phyloP scores from a whole-genome alignment of 1,284 basidiomycete species.

The Pseudozyma flocculosa region DNA sequence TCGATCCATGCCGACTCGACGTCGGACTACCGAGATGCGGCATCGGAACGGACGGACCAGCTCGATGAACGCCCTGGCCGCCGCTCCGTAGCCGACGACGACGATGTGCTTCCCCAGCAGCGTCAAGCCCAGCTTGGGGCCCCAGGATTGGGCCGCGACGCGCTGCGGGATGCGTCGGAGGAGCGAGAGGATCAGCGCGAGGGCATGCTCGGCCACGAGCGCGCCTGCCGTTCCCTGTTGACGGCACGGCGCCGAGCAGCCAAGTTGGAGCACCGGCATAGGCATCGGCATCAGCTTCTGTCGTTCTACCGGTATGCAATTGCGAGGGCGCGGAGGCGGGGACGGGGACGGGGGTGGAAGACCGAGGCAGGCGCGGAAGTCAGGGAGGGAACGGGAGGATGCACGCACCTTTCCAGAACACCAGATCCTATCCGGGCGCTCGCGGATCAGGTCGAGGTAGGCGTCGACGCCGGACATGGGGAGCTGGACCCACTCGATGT shows the following conservation, averaged over 20 bases:
- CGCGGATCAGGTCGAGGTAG: constrained; percentile 17
- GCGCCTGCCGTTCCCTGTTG: constrained; percentile 30
- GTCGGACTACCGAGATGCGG: constrained; percentile 7
- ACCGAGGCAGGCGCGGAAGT: too few relatives aligned
- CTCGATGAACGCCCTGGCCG: constrained; percentile 5
- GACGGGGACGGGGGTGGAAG: too few relatives aligned
- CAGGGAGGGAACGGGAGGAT: too few relatives aligned
- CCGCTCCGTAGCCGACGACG: constrained; percentile 36
- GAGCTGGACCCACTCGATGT: constrained; percentile 33
- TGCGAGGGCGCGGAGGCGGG: too few relatives aligned
- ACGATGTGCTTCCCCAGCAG: constrained; percentile 12
- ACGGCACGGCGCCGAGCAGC: too few relatives aligned
- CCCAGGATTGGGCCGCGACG: constrained; percentile 16
- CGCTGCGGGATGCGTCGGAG: constrained; percentile 19
- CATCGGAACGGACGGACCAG: constrained; percentile 22
- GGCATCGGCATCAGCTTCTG: too few relatives aligned
- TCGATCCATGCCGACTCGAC: too few relatives aligned
- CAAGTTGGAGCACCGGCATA: too few relatives aligned
- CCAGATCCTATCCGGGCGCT: constrained; percentile 16
- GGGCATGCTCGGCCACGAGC: constrained; percentile 41
- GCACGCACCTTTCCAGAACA: constrained; percentile 33
- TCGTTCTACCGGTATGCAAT: too few relatives aligned
- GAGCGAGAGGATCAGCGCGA: constrained; percentile 18
- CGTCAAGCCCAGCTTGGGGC: constrained; percentile 2
- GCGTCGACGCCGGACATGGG: constrained; percentile 43